phyloP scores from a whole-genome alignment of 768 basidiomycete genomes.

The Kockovaella imperatae region DNA sequence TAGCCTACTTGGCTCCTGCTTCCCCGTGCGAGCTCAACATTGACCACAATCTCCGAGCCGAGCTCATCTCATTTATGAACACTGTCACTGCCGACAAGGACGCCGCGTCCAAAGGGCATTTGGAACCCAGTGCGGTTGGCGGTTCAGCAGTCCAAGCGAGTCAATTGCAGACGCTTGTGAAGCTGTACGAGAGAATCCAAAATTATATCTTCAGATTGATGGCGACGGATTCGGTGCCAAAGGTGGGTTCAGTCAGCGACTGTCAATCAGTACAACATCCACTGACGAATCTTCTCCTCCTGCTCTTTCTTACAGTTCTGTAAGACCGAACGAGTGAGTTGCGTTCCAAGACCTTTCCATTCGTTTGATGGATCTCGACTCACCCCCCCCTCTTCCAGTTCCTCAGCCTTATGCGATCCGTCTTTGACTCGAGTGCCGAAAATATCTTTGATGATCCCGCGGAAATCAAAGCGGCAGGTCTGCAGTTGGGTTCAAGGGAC shows the following conservation, averaged over 20 bases:
- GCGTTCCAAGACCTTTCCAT: background rate
- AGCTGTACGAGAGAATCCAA: slow-evolving; percentile 91
- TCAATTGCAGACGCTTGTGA: slow-evolving; percentile 86
- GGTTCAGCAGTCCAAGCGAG: slow-evolving; percentile 80
- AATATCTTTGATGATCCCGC: slow-evolving; percentile 14
- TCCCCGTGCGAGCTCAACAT: slow-evolving; percentile 96
- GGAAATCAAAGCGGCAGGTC: too few species aligned
- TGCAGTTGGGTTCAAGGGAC: slow-evolving; percentile 3
- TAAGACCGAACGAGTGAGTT: slow-evolving; percentile 41
- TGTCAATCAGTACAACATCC: background rate
- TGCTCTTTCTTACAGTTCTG: slow-evolving; percentile 26
- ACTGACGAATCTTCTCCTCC: background rate
- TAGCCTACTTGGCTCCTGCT: slow-evolving; percentile 86
- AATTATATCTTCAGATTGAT: slow-evolving; percentile 93
- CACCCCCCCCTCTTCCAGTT: slow-evolving; percentile 14
- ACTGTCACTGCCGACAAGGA: slow-evolving; percentile 65
- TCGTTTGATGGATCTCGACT: too few species aligned
- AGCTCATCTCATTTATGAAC: slow-evolving; percentile 84
- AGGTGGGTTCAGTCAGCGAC: slow-evolving; percentile 45
- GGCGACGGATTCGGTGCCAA: slow-evolving; percentile 98
- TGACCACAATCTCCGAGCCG: slow-evolving; percentile 90
- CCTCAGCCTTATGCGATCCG: slow-evolving; percentile 32
- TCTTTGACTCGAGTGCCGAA: slow-evolving; percentile 33
- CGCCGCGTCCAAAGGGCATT: slow-evolving; percentile 40
- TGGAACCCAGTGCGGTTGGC: slow-evolving; percentile 75